Conservation (phyloP, 192 early-diverging fungal genomes). For the Gryganskiella cystojenkinii region DNA sequence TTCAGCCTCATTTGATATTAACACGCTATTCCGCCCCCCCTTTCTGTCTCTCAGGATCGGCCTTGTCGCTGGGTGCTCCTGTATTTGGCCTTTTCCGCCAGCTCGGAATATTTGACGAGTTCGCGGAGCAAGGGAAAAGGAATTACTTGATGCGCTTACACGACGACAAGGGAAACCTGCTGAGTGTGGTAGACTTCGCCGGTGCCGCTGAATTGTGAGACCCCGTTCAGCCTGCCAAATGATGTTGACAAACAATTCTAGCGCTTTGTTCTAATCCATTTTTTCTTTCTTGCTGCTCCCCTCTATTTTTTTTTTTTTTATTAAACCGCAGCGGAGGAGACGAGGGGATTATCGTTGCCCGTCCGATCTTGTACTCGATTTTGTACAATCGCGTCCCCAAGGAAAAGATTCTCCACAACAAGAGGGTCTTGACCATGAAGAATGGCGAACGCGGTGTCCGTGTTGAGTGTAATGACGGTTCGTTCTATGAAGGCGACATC, state of each 20-base stretch:
- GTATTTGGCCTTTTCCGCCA: neutral
- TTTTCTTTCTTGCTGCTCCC: no score
- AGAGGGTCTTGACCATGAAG: slow-evolving; percentile 2
- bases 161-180: no score
- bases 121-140: no score
- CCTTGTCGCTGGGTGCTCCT: neutral
- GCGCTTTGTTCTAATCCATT: no score
- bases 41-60: slow-evolving; percentile 3
- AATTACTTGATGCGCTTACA: no score
- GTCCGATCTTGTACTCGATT: neutral
- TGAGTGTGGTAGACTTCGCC: no score
- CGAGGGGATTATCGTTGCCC: neutral
- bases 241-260: no score
- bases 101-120: slow-evolving; percentile 2
- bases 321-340: neutral
- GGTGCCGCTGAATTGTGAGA: no score
- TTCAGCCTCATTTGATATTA: neutral
- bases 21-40: no score
- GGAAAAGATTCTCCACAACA: neutral
- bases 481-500: slow-evolving; percentile 18
- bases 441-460: slow-evolving; percentile 3
- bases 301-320: no score
- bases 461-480: slow-evolving; percentile 1
- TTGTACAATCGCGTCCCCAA: neutral
- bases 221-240: neutral